Percentiles rank a stretch among this genome's conserved stretches.
Conservation (phyloP, 2,329 filamentous ascomycete genomes). For the Neonectria neomacrospora region DNA sequence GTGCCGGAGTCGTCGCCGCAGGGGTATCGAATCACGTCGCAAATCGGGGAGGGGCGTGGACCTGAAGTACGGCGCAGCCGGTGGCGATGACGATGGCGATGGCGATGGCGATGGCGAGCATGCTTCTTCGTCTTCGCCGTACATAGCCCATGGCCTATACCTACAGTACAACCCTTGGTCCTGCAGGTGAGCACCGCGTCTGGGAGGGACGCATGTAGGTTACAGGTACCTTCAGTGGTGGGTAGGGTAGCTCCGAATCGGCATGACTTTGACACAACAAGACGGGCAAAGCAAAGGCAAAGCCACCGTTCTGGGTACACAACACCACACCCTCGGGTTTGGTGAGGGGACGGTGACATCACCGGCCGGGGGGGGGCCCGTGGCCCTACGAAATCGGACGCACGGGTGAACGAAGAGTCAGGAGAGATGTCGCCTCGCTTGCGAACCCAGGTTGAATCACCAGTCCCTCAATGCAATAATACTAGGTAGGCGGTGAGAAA, state of each 20-base stretch:
- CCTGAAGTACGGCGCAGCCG: constrained; percentile 12
- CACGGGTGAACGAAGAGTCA: constrained; percentile 20
- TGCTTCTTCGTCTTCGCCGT: constrained; percentile 2
- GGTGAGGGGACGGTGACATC: constrained; percentile 42
- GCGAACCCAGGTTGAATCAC: constrained; percentile 10
- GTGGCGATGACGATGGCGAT: constrained; percentile 18
- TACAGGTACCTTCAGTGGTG: constrained; percentile 10
- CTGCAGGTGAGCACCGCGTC: constrained; percentile 20
- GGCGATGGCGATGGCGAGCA: constrained; percentile 1
- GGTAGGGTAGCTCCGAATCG: constrained; percentile 16
- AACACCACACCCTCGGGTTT: constrained; percentile 39
- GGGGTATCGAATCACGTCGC: constrained; percentile 29
- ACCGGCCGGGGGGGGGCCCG: constrained; percentile 36
- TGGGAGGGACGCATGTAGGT: constrained; percentile 2
- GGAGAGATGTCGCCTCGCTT: constrained; percentile 13
- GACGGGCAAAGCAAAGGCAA: constrained; percentile 25
- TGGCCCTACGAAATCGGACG: constrained; percentile 29
- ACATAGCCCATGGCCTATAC: neutral
- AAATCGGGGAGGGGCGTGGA: constrained; percentile 18
- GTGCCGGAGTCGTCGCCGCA: constrained; percentile 31
- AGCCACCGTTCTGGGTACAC: constrained; percentile 24
- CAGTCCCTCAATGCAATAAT: constrained; percentile 3
- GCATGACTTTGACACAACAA: constrained; percentile 22
- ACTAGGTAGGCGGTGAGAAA: constrained; percentile 20
- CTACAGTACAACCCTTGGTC: constrained; percentile 4